Conservation (phyloP, 1,139 yeast species). For the Yamadazyma triangularis region DNA sequence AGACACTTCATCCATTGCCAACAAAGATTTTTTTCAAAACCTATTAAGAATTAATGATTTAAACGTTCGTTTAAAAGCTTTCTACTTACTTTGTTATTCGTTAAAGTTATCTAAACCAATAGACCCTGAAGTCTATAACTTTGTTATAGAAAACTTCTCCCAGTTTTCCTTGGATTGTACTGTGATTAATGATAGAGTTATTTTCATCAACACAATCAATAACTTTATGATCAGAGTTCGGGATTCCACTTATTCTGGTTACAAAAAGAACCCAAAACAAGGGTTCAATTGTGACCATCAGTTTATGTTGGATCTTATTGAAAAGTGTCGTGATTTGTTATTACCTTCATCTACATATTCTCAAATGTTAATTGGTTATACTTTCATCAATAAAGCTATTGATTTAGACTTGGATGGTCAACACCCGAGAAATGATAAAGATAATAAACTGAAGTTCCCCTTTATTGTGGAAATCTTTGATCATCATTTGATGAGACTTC, state of each 20-base stretch:
- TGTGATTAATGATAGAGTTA: slow-evolving; percentile 64
- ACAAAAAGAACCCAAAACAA: slow-evolving; percentile 28
- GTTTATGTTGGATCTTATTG: slow-evolving; percentile 20
- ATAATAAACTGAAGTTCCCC: slow-evolving; percentile 10
- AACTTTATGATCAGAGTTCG: slow-evolving; percentile 58
- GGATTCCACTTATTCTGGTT: slow-evolving; percentile 57
- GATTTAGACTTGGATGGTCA: slow-evolving; percentile 54
- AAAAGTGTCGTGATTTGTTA: slow-evolving; percentile 38
- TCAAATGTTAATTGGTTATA: slow-evolving; percentile 48
- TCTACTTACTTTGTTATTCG: slow-evolving; percentile 58
- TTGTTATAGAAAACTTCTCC: slow-evolving; percentile 9
- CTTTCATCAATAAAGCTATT: slow-evolving; percentile 44
- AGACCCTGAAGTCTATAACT: slow-evolving; percentile 35
- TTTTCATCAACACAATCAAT: slow-evolving; percentile 54
- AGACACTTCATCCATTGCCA: slow-evolving; percentile 22
- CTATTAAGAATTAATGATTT: slow-evolving; percentile 2
- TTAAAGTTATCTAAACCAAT: slow-evolving; percentile 60
- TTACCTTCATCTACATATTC: slow-evolving; percentile 71
- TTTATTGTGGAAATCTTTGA: slow-evolving; percentile 14
- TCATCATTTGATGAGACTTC: slow-evolving; percentile 34
- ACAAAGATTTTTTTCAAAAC: neutral
- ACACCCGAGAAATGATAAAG: slow-evolving; percentile 6
- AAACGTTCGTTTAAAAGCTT: slow-evolving; percentile 50
- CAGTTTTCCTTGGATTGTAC: slow-evolving; percentile 38
- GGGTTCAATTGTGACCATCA: no score